Evolutionary conservation across 371 early-diverging fungal genomes (phyloP), one percentile per base, ranked within the genome.

Genomic region (Syncephalastrum racemosum): DNA sequence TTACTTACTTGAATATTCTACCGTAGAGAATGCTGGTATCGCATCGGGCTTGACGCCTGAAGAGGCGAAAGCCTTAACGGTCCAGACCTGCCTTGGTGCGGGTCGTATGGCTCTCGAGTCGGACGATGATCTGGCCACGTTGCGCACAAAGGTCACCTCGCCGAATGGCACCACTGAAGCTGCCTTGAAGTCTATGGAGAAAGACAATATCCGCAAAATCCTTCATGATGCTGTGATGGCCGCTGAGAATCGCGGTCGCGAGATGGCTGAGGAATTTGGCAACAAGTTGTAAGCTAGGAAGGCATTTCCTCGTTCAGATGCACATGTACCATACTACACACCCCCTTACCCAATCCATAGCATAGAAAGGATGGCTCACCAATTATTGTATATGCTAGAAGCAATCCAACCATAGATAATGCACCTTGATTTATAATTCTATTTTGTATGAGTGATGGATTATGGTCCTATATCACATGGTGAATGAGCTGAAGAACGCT

Each of bases 101-200:
- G 95, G 92, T 23, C 82, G 78, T 49, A 95, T 94, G 94, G 86
- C 92, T 4, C 74, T 87, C 25, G 66, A 70, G 18, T 79, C 84
- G 41, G 73, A 79, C 10, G 89, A 91, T 60, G 87, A 88, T 64
- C 82, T 91, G 27, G 83, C 88, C 40, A 87, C 89, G 41, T 73
- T 96, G 51, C 80, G 97, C 31, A 59, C 76, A 46, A 90, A 91
- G 66, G 97, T 96, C 25, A 96, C 97, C 3, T 90, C 90, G 27
- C 97, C 97, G 18, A 92, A 94, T 20, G 97, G 97, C 16, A 95
- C 97, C 20, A 96, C 97, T 13, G 88, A 93, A 57, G 95, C 95
- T 0, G 97, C 91, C 14, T 79, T 96, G 65, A 83, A 89, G 61
- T 67, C 80, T 1, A 79, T 94, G 75, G 88, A 92, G 64, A 83